Percentiles rank a stretch among this genome's conserved stretches.
Evolutionary conservation across 2,329 filamentous ascomycete genomes (phyloP).

Genomic region (Byssoonygena ceratinophila): DNA sequence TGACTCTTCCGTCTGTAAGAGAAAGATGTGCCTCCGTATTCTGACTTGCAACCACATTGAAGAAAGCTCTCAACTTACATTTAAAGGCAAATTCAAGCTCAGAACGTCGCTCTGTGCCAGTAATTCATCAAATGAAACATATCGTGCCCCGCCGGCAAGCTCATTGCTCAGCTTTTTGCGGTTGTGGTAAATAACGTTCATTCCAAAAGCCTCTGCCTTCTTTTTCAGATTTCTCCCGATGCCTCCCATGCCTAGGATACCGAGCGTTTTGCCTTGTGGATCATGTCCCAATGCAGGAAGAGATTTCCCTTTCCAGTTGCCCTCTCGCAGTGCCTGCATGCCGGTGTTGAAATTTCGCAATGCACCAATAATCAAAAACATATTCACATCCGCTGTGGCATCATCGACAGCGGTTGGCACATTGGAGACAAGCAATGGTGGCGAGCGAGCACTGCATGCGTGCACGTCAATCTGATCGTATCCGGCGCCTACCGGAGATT

Average conservation of each 20-base stretch:
- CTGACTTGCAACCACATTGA: no score
- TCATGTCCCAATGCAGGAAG: slow-evolving; percentile 57
- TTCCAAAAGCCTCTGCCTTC: slow-evolving; percentile 65
- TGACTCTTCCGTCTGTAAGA: not conserved
- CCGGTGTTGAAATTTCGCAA: slow-evolving; percentile 60
- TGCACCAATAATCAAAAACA: slow-evolving; percentile 73
- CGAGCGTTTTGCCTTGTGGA: slow-evolving; percentile 65
- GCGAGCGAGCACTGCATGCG: slow-evolving; percentile 54
- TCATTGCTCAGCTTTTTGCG: slow-evolving; percentile 50
- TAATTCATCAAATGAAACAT: slow-evolving; percentile 60
- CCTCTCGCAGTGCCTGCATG: slow-evolving; percentile 55
- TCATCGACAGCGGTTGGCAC: slow-evolving; percentile 72
- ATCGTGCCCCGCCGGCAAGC: slow-evolving; percentile 31
- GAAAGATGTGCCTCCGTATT: not conserved
- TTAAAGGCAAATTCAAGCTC: slow-evolving; percentile 69
- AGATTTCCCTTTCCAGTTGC: slow-evolving; percentile 54
- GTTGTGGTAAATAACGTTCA: slow-evolving; percentile 67
- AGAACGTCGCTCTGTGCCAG: slow-evolving; percentile 61
- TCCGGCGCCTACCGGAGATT: slow-evolving; percentile 50
- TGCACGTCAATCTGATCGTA: slow-evolving; percentile 73
- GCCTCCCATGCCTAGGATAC: slow-evolving; percentile 77
- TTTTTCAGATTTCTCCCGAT: slow-evolving; percentile 67
- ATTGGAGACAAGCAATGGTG: slow-evolving; percentile 61
- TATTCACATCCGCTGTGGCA: slow-evolving; percentile 67
- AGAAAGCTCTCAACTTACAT: slow-evolving; percentile 59